Conservation (phyloP, 1,139 yeast genomes). For the Protomyces inundatus region DNA sequence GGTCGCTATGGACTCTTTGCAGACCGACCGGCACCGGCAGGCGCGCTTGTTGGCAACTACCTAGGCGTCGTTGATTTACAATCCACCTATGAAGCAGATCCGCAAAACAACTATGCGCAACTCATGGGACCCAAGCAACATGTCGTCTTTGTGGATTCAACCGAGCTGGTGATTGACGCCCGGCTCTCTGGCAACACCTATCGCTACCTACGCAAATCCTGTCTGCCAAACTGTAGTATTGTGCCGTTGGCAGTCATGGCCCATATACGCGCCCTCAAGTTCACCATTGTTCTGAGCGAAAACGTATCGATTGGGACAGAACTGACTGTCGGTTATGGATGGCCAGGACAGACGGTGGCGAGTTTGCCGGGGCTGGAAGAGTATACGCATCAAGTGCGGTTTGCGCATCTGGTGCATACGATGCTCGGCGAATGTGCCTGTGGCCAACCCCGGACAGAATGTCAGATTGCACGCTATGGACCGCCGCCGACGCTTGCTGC, state of each 20-base stretch:
- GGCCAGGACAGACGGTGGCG: not conserved
- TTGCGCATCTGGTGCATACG: not conserved
- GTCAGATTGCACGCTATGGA: not conserved
- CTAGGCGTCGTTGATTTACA: slow-evolving; percentile 69
- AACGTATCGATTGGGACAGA: slow-evolving; percentile 3
- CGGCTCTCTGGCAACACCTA: slow-evolving; percentile 72
- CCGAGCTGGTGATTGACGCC: slow-evolving; percentile 68
- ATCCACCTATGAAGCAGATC: slow-evolving; percentile 56
- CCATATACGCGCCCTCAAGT: not conserved
- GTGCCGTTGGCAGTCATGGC: slow-evolving; percentile 9
- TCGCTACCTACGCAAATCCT: slow-evolving; percentile 69
- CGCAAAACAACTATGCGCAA: slow-evolving; percentile 68
- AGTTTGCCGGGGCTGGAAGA: not conserved
- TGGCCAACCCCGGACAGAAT: not conserved
- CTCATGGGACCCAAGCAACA: slow-evolving; percentile 84
- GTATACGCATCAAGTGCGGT: not conserved
- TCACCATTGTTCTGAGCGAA: slow-evolving; percentile 5
- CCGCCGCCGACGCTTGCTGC: not conserved
- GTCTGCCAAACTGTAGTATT: slow-evolving; percentile 53
- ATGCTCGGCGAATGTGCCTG: slow-evolving; percentile 16
- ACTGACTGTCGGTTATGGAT: slow-evolving; percentile 13
- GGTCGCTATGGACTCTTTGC: slow-evolving; percentile 44
- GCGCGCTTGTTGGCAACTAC: slow-evolving; percentile 57
- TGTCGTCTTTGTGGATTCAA: slow-evolving; percentile 51
- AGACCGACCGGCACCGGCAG: slow-evolving; percentile 45